phyloP scores from a whole-genome alignment of 2,329 filamentous ascomycete species.

The Dryadomyces sulphureus region DNA sequence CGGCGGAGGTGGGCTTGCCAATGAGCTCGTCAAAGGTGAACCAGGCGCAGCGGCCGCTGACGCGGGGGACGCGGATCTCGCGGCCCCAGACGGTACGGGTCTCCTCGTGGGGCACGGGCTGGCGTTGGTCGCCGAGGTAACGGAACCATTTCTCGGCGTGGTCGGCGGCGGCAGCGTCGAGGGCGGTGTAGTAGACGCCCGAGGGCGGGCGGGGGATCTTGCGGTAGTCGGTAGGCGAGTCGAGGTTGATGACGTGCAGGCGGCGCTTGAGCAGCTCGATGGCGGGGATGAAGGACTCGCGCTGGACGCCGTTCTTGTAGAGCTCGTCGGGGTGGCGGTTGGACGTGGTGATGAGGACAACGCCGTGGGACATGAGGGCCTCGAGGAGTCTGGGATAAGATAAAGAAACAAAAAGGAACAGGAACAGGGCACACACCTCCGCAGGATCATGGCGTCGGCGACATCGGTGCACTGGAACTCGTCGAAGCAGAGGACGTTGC shows the following conservation, averaged over 20 bases:
- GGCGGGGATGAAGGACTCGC: conserved; percentile 86
- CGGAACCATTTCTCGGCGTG: conserved; percentile 94
- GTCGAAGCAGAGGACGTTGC: conserved; percentile 87
- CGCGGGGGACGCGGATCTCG: conserved; percentile 72
- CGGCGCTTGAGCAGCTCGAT: conserved; percentile 80
- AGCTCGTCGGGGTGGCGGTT: conserved; percentile 94
- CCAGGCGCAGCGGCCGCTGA: conserved; percentile 75
- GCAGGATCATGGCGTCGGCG: conserved; percentile 93
- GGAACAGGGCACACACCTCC: conserved; percentile 35
- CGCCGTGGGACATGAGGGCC: conserved; percentile 87
- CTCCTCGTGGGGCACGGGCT: conserved; percentile 60
- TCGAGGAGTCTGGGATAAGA: conserved; percentile 53
- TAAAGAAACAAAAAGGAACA: background rate
- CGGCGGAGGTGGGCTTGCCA: conserved; percentile 73
- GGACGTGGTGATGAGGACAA: conserved; percentile 87
- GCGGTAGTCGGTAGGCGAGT: conserved; percentile 91
- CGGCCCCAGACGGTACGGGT: conserved; percentile 84
- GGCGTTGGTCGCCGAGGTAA: conserved; percentile 74
- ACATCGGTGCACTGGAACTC: conserved; percentile 99
- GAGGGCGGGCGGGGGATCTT: conserved; percentile 89
- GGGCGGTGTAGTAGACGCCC: conserved; percentile 82
- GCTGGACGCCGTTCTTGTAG: conserved; percentile 96
- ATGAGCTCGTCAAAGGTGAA: conserved; percentile 93
- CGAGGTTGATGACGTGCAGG: conserved; percentile 81
- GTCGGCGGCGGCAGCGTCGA: conserved; percentile 59